Conservation (phyloP, 495 filamentous ascomycete genomes). For the Penicillium goetzii region DNA sequence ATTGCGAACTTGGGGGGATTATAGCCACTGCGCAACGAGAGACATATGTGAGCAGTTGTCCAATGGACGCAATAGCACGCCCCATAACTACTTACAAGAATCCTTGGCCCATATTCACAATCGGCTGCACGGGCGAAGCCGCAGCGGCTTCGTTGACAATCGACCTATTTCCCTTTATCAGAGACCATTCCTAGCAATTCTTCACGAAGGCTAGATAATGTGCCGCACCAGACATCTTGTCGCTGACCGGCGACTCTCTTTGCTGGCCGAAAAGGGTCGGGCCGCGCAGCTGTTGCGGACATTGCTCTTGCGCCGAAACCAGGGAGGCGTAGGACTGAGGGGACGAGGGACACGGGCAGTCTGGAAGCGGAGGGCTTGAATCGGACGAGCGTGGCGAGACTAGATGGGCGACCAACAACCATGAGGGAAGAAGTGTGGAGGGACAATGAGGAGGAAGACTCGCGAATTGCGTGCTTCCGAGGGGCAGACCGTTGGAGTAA, state of each 20-base stretch:
- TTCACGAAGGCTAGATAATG: not conserved
- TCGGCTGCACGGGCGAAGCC: conserved; percentile 84
- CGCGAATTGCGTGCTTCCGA: conserved; percentile 30
- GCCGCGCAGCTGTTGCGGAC: conserved; percentile 47
- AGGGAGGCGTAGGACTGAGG: conserved; percentile 26
- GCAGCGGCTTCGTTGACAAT: conserved; percentile 92
- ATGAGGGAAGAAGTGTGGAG: conserved; percentile 21
- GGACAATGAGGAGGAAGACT: not conserved
- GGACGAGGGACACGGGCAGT: conserved; percentile 13
- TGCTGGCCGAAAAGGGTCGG: conserved; percentile 69
- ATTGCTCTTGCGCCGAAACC: conserved; percentile 40
- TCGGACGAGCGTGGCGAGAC: conserved; percentile 14
- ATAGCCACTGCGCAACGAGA: conserved; percentile 66
- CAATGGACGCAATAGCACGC: not conserved
- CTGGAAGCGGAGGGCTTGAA: conserved; percentile 9
- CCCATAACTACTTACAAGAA: conserved; percentile 65
- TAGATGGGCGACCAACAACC: conserved; percentile 11
- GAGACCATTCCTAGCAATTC: not conserved
- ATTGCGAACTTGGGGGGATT: conserved; percentile 93
- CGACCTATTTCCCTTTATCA: conserved; percentile 58
- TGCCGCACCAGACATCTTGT: conserved; percentile 88
- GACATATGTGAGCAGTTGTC: not conserved
- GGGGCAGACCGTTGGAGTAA: conserved; percentile 11
- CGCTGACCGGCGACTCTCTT: conserved; percentile 75
- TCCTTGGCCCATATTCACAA: conserved; percentile 96